Evolutionary conservation across 1,284 basidiomycete species (phyloP).

Genomic region (Ustilago trichophora): DNA sequence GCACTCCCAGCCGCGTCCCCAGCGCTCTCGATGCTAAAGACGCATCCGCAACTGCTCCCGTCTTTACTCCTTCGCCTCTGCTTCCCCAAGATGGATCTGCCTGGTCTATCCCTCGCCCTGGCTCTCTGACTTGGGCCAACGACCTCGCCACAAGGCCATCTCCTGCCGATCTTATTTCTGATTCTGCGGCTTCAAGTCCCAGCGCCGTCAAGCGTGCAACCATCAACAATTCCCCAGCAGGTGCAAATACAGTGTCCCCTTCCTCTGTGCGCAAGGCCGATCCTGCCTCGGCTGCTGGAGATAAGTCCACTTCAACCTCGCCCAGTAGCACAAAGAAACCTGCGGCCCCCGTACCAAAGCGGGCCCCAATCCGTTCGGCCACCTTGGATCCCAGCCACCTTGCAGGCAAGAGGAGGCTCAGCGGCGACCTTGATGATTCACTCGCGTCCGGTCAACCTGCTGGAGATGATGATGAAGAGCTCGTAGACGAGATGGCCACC

Average conservation of each 20-base stretch:
- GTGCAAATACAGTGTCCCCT: neutral
- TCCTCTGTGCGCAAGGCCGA: conserved; percentile 5
- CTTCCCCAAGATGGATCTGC: conserved; percentile 37
- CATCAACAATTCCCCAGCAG: neutral
- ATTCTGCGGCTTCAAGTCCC: conserved; percentile 18
- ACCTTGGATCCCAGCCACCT: conserved; percentile 38
- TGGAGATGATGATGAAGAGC: conserved; percentile 9
- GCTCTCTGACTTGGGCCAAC: conserved; percentile 30
- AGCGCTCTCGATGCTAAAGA: conserved; percentile 24
- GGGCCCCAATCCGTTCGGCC: conserved; percentile 36
- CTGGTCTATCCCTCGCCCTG: conserved; percentile 24
- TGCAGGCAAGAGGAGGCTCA: conserved; percentile 14
- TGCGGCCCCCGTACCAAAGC: conserved; percentile 29
- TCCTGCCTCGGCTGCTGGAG: neutral
- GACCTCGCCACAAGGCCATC: conserved; percentile 12
- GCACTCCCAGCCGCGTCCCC: conserved; percentile 31
- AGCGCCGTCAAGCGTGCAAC: conserved; percentile 25
- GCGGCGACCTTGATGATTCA: conserved; percentile 3
- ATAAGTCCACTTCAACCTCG: neutral
- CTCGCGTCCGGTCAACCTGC: conserved; percentile 11
- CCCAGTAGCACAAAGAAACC: conserved; percentile 13
- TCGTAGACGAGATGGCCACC: conserved; percentile 15
- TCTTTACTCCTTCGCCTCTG: conserved; percentile 35
- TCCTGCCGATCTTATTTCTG: conserved; percentile 11
- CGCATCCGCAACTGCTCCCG: conserved; percentile 8